Evolutionary conservation across 75 land plant species (phyloP), one percentile per base, ranked within the genome.

Genomic region (Pinus taeda): DNA sequence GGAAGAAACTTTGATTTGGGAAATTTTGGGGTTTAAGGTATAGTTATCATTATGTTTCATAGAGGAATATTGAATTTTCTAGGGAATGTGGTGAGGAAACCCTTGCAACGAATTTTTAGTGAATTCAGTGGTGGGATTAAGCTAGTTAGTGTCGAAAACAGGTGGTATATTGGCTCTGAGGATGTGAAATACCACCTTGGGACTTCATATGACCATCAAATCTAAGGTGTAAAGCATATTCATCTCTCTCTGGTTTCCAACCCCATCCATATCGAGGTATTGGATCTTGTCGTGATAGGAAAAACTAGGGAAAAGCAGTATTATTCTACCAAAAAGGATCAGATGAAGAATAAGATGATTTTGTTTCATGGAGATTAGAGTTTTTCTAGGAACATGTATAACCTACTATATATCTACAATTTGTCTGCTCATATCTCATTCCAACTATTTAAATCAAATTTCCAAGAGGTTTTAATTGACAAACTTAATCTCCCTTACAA

Each of bases 301-400:
- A 96, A 96, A 82, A 90, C 97, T 33, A 84, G 98, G 53, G 98
- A 94, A n/a, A 96, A 96, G 75, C 97, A 96, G 78, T 96, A 88
- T 74, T 96, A 93, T 73, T 85, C 94, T 3, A 85, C 87, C 73
- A 97, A 96, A 79, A 73, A 67, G 59, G 87, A 26, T 26, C 26
- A 0, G 0, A 26, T 26, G 26, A 26, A 26, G 26, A 26, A 26
- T 26, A 26, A 26, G 94, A 93, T 79, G 49, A 77, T 96, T 56
- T 76, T 96, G 77, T 81, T 96, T 49, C 98, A 96, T 85, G 98
- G 98, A 7, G 98, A 96, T 90, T 97, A 97, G 79, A 96, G 98
- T 74, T 96, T 96, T 80, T 88, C 98, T 24, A 97, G 98, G 9
- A 26, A 26, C 26, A 26, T 26, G 26, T 26, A 0, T 26, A 26